Percentiles rank a stretch among this genome's conserved stretches.
Evolutionary conservation across 768 basidiomycete species (phyloP).

Genomic region (Boletus reticulatus): DNA sequence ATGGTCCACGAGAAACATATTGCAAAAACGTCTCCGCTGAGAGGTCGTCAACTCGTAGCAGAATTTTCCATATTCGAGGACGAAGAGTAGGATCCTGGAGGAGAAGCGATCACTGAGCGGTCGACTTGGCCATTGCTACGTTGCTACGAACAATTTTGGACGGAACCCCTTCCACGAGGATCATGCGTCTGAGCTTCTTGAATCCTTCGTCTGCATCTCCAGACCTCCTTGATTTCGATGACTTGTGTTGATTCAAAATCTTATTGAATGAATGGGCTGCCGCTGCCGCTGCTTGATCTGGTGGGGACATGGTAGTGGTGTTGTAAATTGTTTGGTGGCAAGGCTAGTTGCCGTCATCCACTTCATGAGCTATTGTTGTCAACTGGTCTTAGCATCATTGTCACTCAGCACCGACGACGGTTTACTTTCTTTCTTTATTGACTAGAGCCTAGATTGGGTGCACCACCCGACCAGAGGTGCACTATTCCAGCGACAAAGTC

Average conservation of each 20-base stretch:
- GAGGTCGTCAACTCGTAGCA: conserved; percentile 77
- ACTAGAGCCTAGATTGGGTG: background rate
- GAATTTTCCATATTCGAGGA: conserved; percentile 92
- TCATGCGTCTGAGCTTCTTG: conserved; percentile 84
- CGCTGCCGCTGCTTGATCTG: conserved; percentile 28
- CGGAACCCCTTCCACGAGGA: conserved; percentile 89
- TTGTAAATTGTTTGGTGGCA: conserved; percentile 7
- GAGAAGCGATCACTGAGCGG: conserved; percentile 2
- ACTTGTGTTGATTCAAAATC: conserved; percentile 68
- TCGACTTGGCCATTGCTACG: background rate
- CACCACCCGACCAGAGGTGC: conserved; percentile 18
- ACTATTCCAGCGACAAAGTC: conserved; percentile 5
- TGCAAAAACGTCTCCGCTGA: conserved; percentile 72
- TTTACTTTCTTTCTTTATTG: background rate
- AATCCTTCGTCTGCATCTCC: conserved; percentile 75
- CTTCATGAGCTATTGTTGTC: conserved; percentile 3
- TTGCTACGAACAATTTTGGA: conserved; percentile 59
- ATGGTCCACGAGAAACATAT: conserved; percentile 82
- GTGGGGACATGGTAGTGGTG: conserved; percentile 20
- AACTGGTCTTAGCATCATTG: background rate
- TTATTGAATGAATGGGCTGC: conserved; percentile 80
- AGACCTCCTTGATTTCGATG: conserved; percentile 61
- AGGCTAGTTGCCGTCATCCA: background rate
- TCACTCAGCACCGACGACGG: background rate
- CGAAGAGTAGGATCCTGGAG: conserved; percentile 77